Percentiles rank a stretch among this genome's conserved stretches.
Evolutionary conservation across 2,329 filamentous ascomycete genomes (phyloP).

Genomic region (Claviceps purpurea): DNA sequence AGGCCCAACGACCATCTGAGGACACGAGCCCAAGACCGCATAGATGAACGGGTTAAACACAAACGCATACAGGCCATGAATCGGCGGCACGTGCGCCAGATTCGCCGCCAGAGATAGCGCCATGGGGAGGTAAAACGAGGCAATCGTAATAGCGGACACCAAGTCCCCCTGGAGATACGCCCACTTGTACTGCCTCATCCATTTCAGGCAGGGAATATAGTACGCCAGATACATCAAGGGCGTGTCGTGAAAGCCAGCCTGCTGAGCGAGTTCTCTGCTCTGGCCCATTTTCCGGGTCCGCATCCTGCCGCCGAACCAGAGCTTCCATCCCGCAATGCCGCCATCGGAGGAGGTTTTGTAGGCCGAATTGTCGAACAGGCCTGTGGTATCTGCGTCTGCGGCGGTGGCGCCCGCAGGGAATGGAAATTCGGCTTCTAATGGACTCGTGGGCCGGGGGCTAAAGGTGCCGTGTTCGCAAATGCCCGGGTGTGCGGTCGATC

Average conservation of each 20-base stretch:
- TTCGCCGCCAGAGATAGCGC: slow-evolving; percentile 85
- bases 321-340: slow-evolving; percentile 26
- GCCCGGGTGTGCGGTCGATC: slow-evolving; percentile 21
- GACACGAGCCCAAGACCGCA: slow-evolving; percentile 78
- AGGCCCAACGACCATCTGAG: slow-evolving; percentile 86
- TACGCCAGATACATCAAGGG: slow-evolving; percentile 80
- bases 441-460: slow-evolving; percentile 49
- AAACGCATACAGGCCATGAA: slow-evolving; percentile 89
- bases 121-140: slow-evolving; percentile 98
- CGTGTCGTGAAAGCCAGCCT: slow-evolving; percentile 60
- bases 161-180: slow-evolving; percentile 76
- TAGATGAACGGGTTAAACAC: slow-evolving; percentile 88
- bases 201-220: slow-evolving; percentile 83
- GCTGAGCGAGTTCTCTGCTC: slow-evolving; percentile 57
- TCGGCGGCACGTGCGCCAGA: slow-evolving; percentile 80
- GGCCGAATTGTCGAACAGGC: slow-evolving; percentile 25
- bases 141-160: slow-evolving; percentile 81
- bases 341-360: slow-evolving; percentile 25
- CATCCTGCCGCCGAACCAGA: slow-evolving; percentile 36
- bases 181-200: slow-evolving; percentile 78
- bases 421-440: slow-evolving; percentile 17
- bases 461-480: slow-evolving; percentile 63
- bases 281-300: slow-evolving; percentile 56
- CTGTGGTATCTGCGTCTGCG: slow-evolving; percentile 15
- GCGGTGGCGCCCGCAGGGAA: slow-evolving; percentile 20